Percentiles rank a stretch among this genome's conserved stretches.
Conservation (phyloP, 2,329 filamentous ascomycete genomes). For the Fusarium sp. region DNA sequence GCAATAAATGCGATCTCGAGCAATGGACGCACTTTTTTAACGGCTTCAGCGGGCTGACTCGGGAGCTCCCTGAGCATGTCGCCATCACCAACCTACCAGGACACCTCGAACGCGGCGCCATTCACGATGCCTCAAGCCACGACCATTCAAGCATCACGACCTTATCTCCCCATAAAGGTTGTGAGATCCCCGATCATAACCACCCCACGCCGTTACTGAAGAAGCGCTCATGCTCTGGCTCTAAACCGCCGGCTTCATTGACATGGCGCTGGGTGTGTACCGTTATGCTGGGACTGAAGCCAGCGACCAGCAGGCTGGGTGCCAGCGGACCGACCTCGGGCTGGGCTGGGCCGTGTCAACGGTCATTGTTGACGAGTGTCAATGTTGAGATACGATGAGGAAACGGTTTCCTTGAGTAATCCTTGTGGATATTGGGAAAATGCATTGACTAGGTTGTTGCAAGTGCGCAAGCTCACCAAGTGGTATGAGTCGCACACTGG, state of each 20-base stretch:
- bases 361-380: constrained; percentile 43
- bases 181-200: background rate
- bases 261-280: background rate
- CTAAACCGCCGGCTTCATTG: background rate
- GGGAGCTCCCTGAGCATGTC: background rate
- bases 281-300: background rate
- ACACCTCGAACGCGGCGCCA: background rate
- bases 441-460: background rate
- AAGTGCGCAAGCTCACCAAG: background rate
- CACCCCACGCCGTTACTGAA: background rate
- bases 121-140: background rate
- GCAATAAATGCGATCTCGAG: fast-evolving
- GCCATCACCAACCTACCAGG: background rate
- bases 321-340: constrained; percentile 23
- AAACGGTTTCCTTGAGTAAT: background rate
- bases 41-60: background rate
- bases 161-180: background rate
- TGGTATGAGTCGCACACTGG: too few species aligned
- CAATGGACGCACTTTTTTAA: background rate
- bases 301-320: background rate
- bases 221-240: background rate
- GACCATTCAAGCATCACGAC: background rate
- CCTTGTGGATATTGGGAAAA: too few species aligned
- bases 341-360: constrained; percentile 39
- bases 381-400: background rate